These are phyloP conservation scores for Blastocladiella britannica DNA, from an alignment of 192 early-diverging fungal genomes.

Conservation along the genomic window DNA sequence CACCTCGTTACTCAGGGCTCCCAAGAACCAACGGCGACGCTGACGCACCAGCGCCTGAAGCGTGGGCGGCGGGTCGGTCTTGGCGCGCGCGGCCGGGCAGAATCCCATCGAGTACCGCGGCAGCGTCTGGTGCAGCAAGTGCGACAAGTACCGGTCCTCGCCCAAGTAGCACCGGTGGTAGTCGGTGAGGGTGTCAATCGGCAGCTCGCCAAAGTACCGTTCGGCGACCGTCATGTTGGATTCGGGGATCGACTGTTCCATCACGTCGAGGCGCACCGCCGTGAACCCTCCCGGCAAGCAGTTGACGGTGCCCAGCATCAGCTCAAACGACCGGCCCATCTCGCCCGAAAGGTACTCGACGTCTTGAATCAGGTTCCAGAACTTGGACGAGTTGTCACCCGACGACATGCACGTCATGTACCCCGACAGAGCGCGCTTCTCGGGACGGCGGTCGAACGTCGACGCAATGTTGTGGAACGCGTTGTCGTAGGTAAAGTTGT, in stretches of 20 bases:
- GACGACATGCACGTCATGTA: no score
- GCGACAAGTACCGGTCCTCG: conserved; percentile 27
- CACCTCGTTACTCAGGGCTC: conserved; percentile 18
- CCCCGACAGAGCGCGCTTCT: conserved; percentile 4
- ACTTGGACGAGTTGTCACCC: no score
- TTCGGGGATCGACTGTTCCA: no score
- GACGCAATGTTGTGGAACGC: conserved; percentile 15
- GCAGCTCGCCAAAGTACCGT: conserved; percentile 18
- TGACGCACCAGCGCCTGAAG: conserved; percentile 20
- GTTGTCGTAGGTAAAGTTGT: conserved; percentile 13
- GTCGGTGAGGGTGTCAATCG: conserved; percentile 15
- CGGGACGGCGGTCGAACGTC: conserved; percentile 7
- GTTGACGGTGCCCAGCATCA: conserved; percentile 13
- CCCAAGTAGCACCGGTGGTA: conserved; percentile 20
- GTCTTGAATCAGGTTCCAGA: conserved; percentile 18
- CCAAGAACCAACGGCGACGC: conserved; percentile 22
- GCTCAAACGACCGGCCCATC: conserved; percentile 15
- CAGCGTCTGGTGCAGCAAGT: conserved; percentile 17
- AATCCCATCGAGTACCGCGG: conserved; percentile 15
- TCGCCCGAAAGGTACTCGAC: conserved; percentile 23
- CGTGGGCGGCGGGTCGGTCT: conserved; percentile 18
- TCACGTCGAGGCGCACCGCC: no score
- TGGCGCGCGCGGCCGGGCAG: conserved; percentile 15
- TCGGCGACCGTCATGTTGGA: no score
- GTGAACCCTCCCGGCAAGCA: conserved; percentile 22